Evolutionary conservation across 2,329 filamentous ascomycete genomes (phyloP), one percentile per base, ranked within the genome.

Genomic region (Aureobasidium leucospermi): DNA sequence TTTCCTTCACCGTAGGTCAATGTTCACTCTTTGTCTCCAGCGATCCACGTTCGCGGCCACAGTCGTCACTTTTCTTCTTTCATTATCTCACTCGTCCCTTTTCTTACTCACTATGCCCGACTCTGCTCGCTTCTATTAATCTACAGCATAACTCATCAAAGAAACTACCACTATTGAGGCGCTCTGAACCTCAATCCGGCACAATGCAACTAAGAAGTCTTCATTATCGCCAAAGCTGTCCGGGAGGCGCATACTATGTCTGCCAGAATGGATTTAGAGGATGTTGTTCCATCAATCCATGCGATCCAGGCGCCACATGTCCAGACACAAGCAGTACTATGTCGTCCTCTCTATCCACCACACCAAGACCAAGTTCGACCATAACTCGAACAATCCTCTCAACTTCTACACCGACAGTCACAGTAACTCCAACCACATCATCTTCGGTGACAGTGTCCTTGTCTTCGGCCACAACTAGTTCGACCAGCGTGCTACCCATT

Each of bases 241-340:
- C 63, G 6, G 62, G 52, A 36, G 63, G 66, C 13, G 60, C 60
- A 3, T 67, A 63, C 58, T 67, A 67, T 49, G 47, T 51, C 29
- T 67, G 66, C 56, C 62, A 60, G 8, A 66, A 64, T 47, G 65
- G 66, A n/a, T 69, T 67, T 51, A 63, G 23, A 42, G 67, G 66
- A 16, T 69, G 67, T 49, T 69, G 67, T 53, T 64, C 63, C 13
- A 61, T 63, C 23, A 61, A 68, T 32, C 64, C 67, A 10, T 69
- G 67, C 60, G 62, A 65, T 52, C 60, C 63, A 31, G 53, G 60
- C 6, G 53, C 60, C 38, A 42, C 59, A 42, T 64, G 64, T 49
- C 60, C 63, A 39, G 64, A 68, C 49, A 39, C 28, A 8, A 39
- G 7, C 31, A 23, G 39, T 23, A 42, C 28, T 13, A 19, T 41